phyloP scores from a whole-genome alignment of 163 green algal genomes.

The Scenedesmus sp. region DNA sequence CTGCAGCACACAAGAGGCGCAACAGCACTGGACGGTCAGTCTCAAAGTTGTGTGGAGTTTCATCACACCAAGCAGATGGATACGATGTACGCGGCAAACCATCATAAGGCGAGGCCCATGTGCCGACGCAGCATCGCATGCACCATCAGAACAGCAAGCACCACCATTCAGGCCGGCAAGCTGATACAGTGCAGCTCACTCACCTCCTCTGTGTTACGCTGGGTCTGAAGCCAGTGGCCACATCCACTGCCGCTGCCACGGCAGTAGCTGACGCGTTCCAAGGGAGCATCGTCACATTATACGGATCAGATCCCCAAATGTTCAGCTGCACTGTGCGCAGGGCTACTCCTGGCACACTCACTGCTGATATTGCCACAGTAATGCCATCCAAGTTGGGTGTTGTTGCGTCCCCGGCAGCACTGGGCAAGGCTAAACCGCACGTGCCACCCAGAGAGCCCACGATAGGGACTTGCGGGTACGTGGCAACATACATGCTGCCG shows the following conservation, averaged over 20 bases:
- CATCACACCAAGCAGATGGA: not conserved
- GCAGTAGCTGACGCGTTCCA: slow-evolving; percentile 7
- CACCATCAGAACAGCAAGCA: no score
- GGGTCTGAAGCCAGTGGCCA: slow-evolving; percentile 1
- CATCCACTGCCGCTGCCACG: not conserved
- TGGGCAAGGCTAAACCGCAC: not conserved
- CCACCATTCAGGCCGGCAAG: not conserved
- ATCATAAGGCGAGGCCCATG: not conserved
- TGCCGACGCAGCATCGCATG: not conserved
- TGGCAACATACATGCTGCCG: not conserved
- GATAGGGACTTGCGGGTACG: not conserved
- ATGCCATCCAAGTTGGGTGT: not conserved
- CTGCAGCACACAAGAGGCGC: not conserved
- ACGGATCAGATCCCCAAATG: not conserved
- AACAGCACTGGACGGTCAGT: not conserved
- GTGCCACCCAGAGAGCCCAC: not conserved
- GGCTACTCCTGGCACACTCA: not conserved
- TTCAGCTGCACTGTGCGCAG: not conserved
- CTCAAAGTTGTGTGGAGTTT: not conserved
- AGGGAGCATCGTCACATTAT: not conserved
- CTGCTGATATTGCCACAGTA: not conserved
- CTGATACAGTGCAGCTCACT: not conserved
- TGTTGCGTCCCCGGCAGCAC: not conserved
- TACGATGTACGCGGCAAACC: not conserved
- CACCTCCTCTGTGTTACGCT: not conserved